These are phyloP conservation scores for Fraxinus angustifolia DNA, from an alignment of 305 asterid genomes.

Conservation along the genomic window DNA sequence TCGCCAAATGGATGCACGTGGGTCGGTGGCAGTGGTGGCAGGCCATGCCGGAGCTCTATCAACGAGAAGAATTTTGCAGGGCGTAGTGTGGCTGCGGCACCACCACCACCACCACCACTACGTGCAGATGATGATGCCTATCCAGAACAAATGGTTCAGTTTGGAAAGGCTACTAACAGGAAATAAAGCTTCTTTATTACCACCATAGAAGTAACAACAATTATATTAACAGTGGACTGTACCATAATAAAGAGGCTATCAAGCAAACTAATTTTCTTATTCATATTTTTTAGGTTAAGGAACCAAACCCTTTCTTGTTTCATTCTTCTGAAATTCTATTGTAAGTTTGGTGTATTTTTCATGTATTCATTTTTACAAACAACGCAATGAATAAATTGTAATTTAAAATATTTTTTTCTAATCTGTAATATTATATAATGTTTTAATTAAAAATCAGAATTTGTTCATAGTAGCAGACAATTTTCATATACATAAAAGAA, in stretches of 20 bases:
- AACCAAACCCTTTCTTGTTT: background rate
- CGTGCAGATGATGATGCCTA: background rate
- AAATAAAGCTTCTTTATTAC: background rate
- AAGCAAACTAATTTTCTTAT: background rate
- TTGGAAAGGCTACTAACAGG: background rate
- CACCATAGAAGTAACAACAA: background rate
- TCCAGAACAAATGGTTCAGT: background rate
- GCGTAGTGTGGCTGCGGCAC: background rate
- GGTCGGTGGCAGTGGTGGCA: slow-evolving; percentile 29
- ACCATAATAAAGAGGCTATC: background rate
- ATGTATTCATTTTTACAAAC: background rate
- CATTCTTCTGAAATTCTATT: background rate
- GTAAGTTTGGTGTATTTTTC: background rate
- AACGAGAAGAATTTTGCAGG: slow-evolving; percentile 28
- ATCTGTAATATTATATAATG: background rate
- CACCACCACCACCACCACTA: slow-evolving; percentile 11
- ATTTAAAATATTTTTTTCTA: no score
- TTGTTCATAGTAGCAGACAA: background rate
- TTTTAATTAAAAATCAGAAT: background rate
- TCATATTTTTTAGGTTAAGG: background rate
- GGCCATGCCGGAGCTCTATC: slow-evolving; percentile 12
- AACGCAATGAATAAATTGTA: background rate
- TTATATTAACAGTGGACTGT: background rate
- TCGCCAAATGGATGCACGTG: slow-evolving; percentile 24
- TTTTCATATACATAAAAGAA: background rate